These are phyloP conservation scores for Rubroboletus pulcherrimus DNA, from an alignment of 768 basidiomycete genomes.

Conservation along the genomic window DNA sequence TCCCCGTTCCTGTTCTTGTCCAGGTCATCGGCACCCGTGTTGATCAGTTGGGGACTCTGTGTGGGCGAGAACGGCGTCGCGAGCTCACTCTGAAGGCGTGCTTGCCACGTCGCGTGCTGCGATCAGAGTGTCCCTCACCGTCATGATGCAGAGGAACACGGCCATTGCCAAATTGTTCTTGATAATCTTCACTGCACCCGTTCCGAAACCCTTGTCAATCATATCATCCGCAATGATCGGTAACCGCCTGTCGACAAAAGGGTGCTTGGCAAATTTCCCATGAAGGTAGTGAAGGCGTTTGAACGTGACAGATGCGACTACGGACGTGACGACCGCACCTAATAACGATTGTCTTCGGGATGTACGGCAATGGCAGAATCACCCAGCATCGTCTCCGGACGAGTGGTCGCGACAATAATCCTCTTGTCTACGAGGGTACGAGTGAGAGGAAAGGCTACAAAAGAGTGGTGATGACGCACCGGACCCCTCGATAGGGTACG, in stretches of 20 bases:
- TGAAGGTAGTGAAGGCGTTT: constrained; percentile 65
- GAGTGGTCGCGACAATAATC: constrained; percentile 92
- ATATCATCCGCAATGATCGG: constrained; percentile 87
- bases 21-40: neutral
- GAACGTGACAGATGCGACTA: neutral
- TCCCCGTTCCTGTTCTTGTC: neutral
- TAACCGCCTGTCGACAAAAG: constrained; percentile 80
- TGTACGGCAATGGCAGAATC: constrained; percentile 98
- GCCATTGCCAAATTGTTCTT: constrained; percentile 7
- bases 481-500: constrained; percentile 84
- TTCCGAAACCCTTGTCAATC: constrained; percentile 95
- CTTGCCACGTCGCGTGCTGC: constrained; percentile 11
- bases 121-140: constrained; percentile 12
- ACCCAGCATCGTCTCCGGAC: constrained; percentile 98
- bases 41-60: neutral
- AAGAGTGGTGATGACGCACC: constrained; percentile 39
- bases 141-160: constrained; percentile 1
- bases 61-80: neutral
- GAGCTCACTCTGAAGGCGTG: constrained; percentile 11
- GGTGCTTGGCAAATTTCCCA: constrained; percentile 87
- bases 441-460: neutral
- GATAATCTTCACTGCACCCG: constrained; percentile 92
- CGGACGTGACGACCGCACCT: constrained; percentile 34
- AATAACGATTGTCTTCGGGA: constrained; percentile 89
- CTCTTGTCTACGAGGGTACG: constrained; percentile 59